Evolutionary conservation across 1,139 yeast genomes (phyloP), one percentile per base, ranked within the genome.

Genomic region (Hyphopichia burtonii): DNA sequence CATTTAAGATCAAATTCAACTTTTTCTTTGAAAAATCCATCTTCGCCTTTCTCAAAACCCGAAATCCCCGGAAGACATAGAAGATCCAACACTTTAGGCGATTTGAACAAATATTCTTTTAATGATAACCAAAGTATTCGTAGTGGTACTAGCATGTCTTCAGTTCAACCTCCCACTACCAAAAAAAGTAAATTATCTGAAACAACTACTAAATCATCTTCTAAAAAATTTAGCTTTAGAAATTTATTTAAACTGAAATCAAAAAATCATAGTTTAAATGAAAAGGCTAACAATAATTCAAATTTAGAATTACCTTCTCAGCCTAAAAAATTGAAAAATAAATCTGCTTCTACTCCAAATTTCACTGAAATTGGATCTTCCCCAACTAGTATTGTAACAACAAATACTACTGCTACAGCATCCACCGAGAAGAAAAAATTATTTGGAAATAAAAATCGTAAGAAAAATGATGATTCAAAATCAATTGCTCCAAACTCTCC

Each of bases 141-240:
- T 14, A 35, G 37, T 23, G 20, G 22, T 18, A 14, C 31, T 12
- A 31, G 18, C 8, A 30, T 25, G 31, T 19, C 19, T 7, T n/a
- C 22, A 11, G 17, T n/a, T 23, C 22, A 27, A 12, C n/a, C 2
- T 17, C 20, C 36, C 2, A 25, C 22, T 4, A 3, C 14, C 4
- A 37, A 32, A 15, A 32, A 23, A 8, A 20, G 30, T 28, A 31
- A 30, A 22, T 20, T 20, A 31, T 37, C 39, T 4, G 15, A 25
- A 15, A 23, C 32, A 6, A 23, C 31, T 16, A 14, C 11, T 22
- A 22, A 14, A 14, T 22, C 20, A 4, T 15, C 31, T 16, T 12
- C 38, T 16, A 71, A 70, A 46, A 65, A 63, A 45, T 73, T 73
- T 47, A 68, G 75, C 37, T 68, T 73, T 55, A 66, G 60, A 41